Base-by-base conservation (phyloP, 2,329 filamentous ascomycete species). In the Botryotinia narcissicola region DNA sequence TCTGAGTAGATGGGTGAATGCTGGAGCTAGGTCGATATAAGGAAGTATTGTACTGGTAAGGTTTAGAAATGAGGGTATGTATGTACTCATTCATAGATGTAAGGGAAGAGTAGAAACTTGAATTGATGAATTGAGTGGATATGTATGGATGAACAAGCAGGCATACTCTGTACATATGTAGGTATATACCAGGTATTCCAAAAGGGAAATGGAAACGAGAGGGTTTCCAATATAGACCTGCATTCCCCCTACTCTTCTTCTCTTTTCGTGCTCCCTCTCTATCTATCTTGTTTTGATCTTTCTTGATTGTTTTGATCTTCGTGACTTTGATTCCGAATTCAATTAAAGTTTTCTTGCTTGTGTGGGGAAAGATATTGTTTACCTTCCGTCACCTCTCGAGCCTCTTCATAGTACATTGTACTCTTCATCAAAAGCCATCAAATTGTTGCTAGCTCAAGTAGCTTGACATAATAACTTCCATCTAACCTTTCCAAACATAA, bases 151-250 rank as follows among this genome's bases (percentile, higher is more conserved):
- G 48, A 51, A 25, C 22, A 51, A 51, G 25, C 25, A 51, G 48
- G 25, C 25, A 51, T 51, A n/a, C 46, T 48, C 46, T 51, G 25
- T n/a, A 51, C 25, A n/a, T 51, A 29, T 42, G 14, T 51, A 18
- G 16, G n/a, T 8, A 18, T 57, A 8, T 57, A 57, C n/a, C n/a
- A 32, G 51, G n/a, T 32, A 29, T 57, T 57, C 16, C 3, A 32
- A 44, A 46, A n/a, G 32, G 61, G 40, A 22, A 35, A 46, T 12
- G 61, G 40, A 22, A 64, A 64, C 29, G 42, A 48, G 62, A 25
- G 59, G 59, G 18, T 35, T 35, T 25, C 57, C 42, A 66, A 71
- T 71, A 71, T 66, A 71, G 64, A 32, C 35, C 60, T 71, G n/a
- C 46, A 42, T n/a, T 32, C 51, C 59, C n/a, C 37, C 35, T 32